Evolutionary conservation across 805 yeast species (phyloP).

Genomic region (Sporopachydermia quercuum): DNA sequence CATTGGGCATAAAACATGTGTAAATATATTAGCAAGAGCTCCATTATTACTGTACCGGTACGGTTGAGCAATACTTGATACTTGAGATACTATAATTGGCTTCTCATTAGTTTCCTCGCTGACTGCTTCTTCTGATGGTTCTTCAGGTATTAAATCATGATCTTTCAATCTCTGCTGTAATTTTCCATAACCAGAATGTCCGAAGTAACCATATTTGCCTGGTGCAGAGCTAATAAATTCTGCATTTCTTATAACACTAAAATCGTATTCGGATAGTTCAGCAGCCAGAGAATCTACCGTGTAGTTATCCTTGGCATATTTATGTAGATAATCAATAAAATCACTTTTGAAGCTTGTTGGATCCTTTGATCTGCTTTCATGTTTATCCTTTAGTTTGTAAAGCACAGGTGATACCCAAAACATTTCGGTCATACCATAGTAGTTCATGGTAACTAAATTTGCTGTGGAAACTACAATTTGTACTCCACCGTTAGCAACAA

Average conservation of each 20-base stretch:
- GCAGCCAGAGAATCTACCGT: slow-evolving; percentile 7
- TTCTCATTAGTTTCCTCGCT: too few species aligned
- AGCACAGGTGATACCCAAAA: slow-evolving; percentile 16
- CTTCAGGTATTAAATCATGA: slow-evolving; percentile 2
- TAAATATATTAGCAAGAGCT: slow-evolving; percentile 9
- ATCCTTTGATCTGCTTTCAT: neutral
- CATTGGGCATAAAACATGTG: slow-evolving; percentile 7
- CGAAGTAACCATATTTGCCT: slow-evolving; percentile 12
- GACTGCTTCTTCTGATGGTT: neutral
- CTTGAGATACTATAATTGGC: slow-evolving; percentile 11
- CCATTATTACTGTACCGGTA: slow-evolving; percentile 4
- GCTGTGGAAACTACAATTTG: slow-evolving; percentile 19
- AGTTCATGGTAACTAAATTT: slow-evolving; percentile 17
- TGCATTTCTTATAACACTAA: slow-evolving; percentile 11
- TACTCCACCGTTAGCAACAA: slow-evolving; percentile 6
- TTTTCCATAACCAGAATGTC: slow-evolving; percentile 5
- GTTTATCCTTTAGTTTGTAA: slow-evolving; percentile 1
- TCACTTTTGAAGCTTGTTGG: slow-evolving; percentile 13
- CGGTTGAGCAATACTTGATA: slow-evolving; percentile 16
- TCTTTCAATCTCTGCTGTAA: slow-evolving; percentile 5
- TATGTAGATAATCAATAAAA: slow-evolving; percentile 12
- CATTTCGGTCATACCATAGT: slow-evolving; percentile 19
- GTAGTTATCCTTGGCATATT: slow-evolving; percentile 9
- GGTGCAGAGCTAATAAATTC: slow-evolving; percentile 18
- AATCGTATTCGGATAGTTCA: slow-evolving; percentile 13